A percentile compares a stretch with the other conserved stretches of the same genome.
These are phyloP conservation scores for Globisporangium rhizosaccharum DNA, from an alignment of 352 stramenopile genomes.

Conservation along the genomic window DNA sequence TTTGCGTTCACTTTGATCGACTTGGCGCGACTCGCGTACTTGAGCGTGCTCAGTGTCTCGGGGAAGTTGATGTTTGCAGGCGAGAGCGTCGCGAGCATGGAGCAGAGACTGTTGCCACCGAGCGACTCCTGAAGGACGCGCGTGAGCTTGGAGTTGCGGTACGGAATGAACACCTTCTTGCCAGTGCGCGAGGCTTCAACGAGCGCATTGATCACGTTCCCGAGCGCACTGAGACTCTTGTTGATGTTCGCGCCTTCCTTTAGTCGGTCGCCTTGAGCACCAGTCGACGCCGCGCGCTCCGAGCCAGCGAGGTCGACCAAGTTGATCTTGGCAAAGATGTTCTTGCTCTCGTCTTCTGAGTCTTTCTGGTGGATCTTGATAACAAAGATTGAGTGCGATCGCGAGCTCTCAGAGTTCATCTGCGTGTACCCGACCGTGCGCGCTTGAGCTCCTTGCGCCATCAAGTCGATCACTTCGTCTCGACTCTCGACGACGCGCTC, in stretches of 20 bases:
- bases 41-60: constrained; percentile 94
- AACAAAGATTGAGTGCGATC: constrained; percentile 95
- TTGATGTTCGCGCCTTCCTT: constrained; percentile 95
- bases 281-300: constrained; percentile 88
- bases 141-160: constrained; percentile 93
- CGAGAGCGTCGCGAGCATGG: constrained; percentile 93
- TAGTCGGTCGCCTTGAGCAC: constrained; percentile 83
- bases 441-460: constrained; percentile 59
- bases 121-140: constrained; percentile 90
- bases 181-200: constrained; percentile 72
- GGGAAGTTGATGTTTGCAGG: constrained; percentile 93
- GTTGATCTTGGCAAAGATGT: constrained; percentile 92
- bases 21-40: constrained; percentile 94
- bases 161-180: constrained; percentile 91
- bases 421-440: constrained; percentile 83
- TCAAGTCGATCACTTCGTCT: constrained; percentile 82
- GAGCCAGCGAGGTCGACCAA: constrained; percentile 92
- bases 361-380: constrained; percentile 95
- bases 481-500: constrained; percentile 84
- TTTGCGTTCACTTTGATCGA: constrained; percentile 92
- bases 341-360: constrained; percentile 71
- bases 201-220: constrained; percentile 92
- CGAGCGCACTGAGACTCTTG: constrained; percentile 89
- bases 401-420: constrained; percentile 92
- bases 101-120: constrained; percentile 91